Percentiles rank a stretch among this genome's conserved stretches.
phyloP scores from a whole-genome alignment of 768 basidiomycete species.

The Psilocybe cyanescens region DNA sequence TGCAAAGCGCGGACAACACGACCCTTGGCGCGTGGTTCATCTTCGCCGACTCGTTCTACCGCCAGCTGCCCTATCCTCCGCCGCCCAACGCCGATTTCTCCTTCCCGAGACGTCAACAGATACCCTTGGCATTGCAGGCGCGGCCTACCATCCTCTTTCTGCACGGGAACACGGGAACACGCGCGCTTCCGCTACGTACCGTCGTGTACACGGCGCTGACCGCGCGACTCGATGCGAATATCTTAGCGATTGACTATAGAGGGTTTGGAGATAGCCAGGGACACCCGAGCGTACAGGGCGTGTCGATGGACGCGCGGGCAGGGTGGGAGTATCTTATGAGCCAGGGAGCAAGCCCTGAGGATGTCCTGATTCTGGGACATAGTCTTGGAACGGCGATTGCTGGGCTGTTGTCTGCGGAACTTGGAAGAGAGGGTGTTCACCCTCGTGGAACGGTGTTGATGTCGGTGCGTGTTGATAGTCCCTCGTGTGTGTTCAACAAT shows the following conservation, averaged over 20 bases:
- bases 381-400: constrained; percentile 79
- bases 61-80: constrained; percentile 32
- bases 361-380: constrained; percentile 71
- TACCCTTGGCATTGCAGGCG: constrained; percentile 30
- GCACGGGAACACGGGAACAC: constrained; percentile 75
- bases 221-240: constrained; percentile 56
- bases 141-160: constrained; percentile 70
- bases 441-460: constrained; percentile 55
- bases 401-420: constrained; percentile 45
- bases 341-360: constrained; percentile 48
- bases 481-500: background rate
- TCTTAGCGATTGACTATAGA: constrained; percentile 74
- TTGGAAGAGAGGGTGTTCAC: constrained; percentile 45
- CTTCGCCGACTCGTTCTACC: constrained; percentile 55
- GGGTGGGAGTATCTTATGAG: constrained; percentile 67
- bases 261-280: constrained; percentile 78
- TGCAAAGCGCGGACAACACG: constrained; percentile 67
- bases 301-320: constrained; percentile 59
- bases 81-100: constrained; percentile 35
- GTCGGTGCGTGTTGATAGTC: constrained; percentile 29
- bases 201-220: constrained; percentile 53
- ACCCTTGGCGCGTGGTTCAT: constrained; percentile 71
- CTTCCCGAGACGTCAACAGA: constrained; percentile 29
- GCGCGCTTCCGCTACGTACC: constrained; percentile 57
- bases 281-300: constrained; percentile 60